These are phyloP conservation scores for Chaetomiaceae sp. DNA, from an alignment of 2,329 filamentous ascomycete genomes.

Conservation along the genomic window DNA sequence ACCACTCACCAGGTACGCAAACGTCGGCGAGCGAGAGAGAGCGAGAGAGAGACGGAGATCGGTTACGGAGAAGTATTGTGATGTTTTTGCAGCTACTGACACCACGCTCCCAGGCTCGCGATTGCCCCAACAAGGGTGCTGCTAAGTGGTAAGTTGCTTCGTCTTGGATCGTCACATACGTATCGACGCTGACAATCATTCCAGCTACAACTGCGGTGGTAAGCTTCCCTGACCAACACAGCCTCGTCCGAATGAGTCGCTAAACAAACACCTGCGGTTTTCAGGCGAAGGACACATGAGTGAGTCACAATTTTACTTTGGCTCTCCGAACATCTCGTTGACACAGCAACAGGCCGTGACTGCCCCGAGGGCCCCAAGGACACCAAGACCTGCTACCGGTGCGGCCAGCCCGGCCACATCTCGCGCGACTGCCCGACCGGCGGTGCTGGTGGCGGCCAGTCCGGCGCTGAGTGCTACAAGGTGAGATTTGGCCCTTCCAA, in stretches of 20 bases:
- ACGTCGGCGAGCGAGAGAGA: conserved; percentile 16
- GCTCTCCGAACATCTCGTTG: background rate
- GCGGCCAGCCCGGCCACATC: conserved; percentile 82
- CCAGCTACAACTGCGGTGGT: conserved; percentile 80
- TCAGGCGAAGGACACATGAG: conserved; percentile 69
- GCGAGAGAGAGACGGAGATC: conserved; percentile 6
- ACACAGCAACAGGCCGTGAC: conserved; percentile 63
- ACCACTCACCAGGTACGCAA: conserved; percentile 67
- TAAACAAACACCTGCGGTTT: conserved; percentile 26
- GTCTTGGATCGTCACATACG: background rate
- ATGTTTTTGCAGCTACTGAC: conserved; percentile 11
- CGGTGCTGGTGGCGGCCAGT: conserved; percentile 42
- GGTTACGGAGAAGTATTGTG: conserved; percentile 20
- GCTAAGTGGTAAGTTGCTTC: conserved; percentile 66
- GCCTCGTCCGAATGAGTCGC: conserved; percentile 18
- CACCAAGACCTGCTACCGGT: conserved; percentile 72
- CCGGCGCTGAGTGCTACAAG: conserved; percentile 84
- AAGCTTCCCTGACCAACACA: conserved; percentile 35
- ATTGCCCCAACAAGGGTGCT: conserved; percentile 79
- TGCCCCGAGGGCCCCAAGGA: conserved; percentile 88
- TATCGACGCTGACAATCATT: conserved; percentile 14
- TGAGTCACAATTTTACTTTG: conserved; percentile 41
- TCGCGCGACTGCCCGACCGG: conserved; percentile 75
- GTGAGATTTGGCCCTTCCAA: conserved; percentile 31
- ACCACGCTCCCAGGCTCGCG: conserved; percentile 57